A percentile compares a stretch with the other conserved stretches of the same genome.
These are phyloP conservation scores for Nicotiana obtusifolia DNA, from an alignment of 257 asterid genomes.

Conservation along the genomic window DNA sequence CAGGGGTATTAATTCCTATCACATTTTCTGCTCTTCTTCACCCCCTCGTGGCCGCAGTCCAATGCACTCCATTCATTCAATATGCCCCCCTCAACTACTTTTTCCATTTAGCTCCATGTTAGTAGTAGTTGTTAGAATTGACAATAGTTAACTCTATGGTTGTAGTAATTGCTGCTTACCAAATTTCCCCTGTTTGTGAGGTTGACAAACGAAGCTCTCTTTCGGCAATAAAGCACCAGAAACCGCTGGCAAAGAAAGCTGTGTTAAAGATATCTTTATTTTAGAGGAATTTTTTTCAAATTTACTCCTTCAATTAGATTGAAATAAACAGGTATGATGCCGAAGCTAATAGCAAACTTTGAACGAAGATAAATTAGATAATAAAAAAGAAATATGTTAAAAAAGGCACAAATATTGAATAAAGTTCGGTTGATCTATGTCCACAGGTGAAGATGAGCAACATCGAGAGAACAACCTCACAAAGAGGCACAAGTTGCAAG, in stretches of 20 bases:
- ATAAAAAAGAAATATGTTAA: too few species aligned
- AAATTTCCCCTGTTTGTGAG: neutral
- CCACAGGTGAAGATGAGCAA: too few species aligned
- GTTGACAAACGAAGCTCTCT: neutral
- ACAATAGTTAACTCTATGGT: neutral
- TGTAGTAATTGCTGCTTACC: neutral
- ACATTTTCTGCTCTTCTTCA: neutral
- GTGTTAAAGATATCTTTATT: neutral
- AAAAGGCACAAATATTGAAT: too few species aligned
- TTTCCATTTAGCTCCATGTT: neutral
- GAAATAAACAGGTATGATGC: too few species aligned
- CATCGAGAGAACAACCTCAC: too few species aligned
- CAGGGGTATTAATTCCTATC: conserved; percentile 4
- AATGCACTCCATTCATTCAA: neutral
- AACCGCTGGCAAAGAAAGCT: neutral
- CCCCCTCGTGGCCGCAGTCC: conserved; percentile 8
- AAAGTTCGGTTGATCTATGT: too few species aligned
- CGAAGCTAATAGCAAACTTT: too few species aligned
- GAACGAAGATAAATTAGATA: too few species aligned
- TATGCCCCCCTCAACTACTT: conserved; percentile 14
- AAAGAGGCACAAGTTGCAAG: too few species aligned
- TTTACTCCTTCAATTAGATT: too few species aligned
- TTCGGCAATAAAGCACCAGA: neutral
- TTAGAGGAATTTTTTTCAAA: neutral
- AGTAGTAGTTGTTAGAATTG: neutral